These are phyloP conservation scores for Scleroderma citrinum DNA, from an alignment of 768 basidiomycete species.

Conservation along the genomic window DNA sequence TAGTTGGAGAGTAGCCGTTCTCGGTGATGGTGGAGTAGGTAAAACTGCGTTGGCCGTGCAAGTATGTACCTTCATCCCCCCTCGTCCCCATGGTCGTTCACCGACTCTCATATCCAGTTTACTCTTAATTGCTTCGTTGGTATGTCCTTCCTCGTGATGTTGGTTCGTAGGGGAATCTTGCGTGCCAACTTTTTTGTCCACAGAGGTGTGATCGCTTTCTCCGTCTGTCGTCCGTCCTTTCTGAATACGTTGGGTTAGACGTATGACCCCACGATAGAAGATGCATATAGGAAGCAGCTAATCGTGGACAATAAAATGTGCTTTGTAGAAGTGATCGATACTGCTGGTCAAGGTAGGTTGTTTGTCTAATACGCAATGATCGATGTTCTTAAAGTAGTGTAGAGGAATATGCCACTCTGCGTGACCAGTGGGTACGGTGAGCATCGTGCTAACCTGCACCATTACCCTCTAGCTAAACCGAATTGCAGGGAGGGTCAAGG, in stretches of 20 bases:
- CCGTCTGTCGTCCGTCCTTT: constrained; percentile 9
- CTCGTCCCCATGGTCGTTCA: background rate
- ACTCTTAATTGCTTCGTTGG: constrained; percentile 96
- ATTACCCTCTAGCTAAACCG: constrained; percentile 7
- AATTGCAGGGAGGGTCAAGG: constrained; percentile 83
- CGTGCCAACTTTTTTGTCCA: constrained; percentile 10
- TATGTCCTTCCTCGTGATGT: constrained; percentile 34
- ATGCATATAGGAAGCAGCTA: constrained; percentile 93
- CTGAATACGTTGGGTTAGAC: constrained; percentile 44
- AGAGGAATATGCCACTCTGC: constrained; percentile 97
- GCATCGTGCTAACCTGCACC: constrained; percentile 23
- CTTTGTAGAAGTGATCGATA: constrained; percentile 95
- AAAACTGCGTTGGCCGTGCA: constrained; percentile 96
- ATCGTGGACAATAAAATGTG: constrained; percentile 94
- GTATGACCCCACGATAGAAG: constrained; percentile 98
- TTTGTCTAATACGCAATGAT: background rate
- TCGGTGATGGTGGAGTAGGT: constrained; percentile 96
- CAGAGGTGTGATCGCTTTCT: constrained; percentile 46
- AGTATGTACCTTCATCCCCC: constrained; percentile 38
- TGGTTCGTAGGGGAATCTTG: constrained; percentile 5
- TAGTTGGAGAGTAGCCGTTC: constrained; percentile 92
- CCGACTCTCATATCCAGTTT: constrained; percentile 51
- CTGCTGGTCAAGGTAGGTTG: constrained; percentile 87
- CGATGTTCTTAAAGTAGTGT: constrained; percentile 18
- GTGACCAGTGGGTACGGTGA: constrained; percentile 97